Conservation (phyloP, 495 filamentous ascomycete species). For the Penicillium soppii region DNA sequence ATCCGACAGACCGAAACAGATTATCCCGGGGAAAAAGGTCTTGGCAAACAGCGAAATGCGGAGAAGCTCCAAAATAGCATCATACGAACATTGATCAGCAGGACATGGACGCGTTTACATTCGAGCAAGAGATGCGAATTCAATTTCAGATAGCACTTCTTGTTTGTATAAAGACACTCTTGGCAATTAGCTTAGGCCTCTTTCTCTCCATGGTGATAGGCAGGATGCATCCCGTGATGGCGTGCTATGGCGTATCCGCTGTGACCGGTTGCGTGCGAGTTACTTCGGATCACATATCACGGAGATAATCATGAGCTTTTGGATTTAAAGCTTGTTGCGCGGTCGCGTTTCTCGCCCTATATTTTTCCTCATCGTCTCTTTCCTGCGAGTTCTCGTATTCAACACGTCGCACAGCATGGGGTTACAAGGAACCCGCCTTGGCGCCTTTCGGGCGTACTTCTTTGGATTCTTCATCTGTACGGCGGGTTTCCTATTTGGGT, state of each 20-base stretch:
- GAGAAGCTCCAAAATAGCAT: not conserved
- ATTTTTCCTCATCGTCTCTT: not conserved
- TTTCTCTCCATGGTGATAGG: not conserved
- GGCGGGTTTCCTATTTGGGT: constrained; percentile 29
- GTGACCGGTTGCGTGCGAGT: constrained; percentile 22
- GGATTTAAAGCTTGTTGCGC: not conserved
- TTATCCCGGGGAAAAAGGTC: not conserved
- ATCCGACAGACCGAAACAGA: not conserved
- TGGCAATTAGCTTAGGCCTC: not conserved
- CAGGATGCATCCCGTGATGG: constrained; percentile 9
- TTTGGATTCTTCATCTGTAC: constrained; percentile 29
- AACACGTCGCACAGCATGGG: constrained; percentile 12
- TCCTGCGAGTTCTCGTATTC: not conserved
- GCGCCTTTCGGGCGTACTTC: constrained; percentile 28
- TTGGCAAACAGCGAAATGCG: not conserved
- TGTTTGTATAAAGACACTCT: not conserved
- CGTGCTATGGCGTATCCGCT: constrained; percentile 29
- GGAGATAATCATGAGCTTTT: not conserved
- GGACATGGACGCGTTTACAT: not conserved
- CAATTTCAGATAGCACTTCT: not conserved
- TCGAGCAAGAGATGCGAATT: not conserved
- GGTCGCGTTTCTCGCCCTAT: not conserved
- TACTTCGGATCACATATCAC: not conserved
- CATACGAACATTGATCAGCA: not conserved
- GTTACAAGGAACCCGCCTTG: constrained; percentile 22